These are phyloP conservation scores for Daucus carota DNA, from an alignment of 129 eudicot species.

Conservation along the genomic window DNA sequence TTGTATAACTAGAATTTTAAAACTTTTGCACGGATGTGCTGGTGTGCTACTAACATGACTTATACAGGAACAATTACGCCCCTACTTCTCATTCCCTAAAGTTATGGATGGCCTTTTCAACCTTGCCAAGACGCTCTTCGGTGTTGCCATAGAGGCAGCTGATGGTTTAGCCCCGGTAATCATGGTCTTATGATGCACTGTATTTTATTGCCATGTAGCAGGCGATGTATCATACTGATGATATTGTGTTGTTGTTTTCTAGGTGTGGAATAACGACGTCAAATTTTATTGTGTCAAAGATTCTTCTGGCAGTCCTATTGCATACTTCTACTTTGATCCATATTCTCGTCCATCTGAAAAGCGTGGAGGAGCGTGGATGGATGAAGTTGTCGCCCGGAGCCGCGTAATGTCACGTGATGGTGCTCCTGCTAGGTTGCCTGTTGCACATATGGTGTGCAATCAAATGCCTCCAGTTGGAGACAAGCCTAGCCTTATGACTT, in stretches of 20 bases:
- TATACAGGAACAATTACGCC: slow-evolving; percentile 83
- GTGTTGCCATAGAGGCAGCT: slow-evolving; percentile 55
- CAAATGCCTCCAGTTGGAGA: slow-evolving; percentile 94
- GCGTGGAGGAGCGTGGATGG: slow-evolving; percentile 99
- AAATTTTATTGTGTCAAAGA: slow-evolving; percentile 75
- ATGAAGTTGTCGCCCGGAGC: slow-evolving; percentile 81
- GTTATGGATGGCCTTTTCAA: slow-evolving; percentile 95
- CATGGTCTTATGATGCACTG: neutral
- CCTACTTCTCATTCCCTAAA: slow-evolving; percentile 87
- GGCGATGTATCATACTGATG: slow-evolving; percentile 4
- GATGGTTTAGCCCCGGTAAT: slow-evolving; percentile 90
- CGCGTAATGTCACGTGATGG: slow-evolving; percentile 65
- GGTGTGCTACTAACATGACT: slow-evolving; percentile 5
- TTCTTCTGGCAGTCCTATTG: slow-evolving; percentile 62
- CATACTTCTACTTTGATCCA: slow-evolving; percentile 94
- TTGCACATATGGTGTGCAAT: slow-evolving; percentile 92
- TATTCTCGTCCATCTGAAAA: slow-evolving; percentile 93
- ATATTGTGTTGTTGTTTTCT: slow-evolving; percentile 7
- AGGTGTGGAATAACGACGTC: slow-evolving; percentile 92
- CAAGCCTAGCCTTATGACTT: slow-evolving; percentile 92
- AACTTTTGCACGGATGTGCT: neutral
- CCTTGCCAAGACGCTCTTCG: slow-evolving; percentile 77
- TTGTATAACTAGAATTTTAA: neutral
- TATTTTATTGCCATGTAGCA: neutral
- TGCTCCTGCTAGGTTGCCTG: slow-evolving; percentile 67